Evolutionary conservation across 768 basidiomycete genomes (phyloP).

Genomic region (Gloeopeniophorella convolvens): DNA sequence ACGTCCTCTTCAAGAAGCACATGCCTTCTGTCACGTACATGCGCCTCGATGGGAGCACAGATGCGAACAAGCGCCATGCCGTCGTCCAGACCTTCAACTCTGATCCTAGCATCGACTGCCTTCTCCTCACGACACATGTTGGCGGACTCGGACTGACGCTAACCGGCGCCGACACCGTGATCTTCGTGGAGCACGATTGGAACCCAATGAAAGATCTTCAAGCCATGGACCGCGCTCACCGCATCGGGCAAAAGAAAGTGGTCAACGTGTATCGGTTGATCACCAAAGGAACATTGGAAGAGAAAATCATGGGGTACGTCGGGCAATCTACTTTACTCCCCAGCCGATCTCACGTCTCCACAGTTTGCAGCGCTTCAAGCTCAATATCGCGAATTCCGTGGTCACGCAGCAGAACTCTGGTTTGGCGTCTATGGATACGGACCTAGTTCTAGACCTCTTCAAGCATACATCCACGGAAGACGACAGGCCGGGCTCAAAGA

Average conservation of each 20-base stretch:
- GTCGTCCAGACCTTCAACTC: conserved; percentile 97
- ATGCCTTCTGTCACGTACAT: conserved; percentile 99
- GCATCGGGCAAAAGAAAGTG: conserved; percentile 97
- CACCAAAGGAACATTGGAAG: conserved; percentile 94
- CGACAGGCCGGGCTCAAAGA: conserved; percentile 54
- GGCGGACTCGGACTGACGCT: conserved; percentile 93
- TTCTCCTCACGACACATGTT: conserved; percentile 93
- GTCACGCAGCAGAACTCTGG: conserved; percentile 97
- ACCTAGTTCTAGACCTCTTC: conserved; percentile 94
- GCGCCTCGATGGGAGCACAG: conserved; percentile 92
- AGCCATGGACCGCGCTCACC: conserved; percentile 98
- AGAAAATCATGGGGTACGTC: conserved; percentile 98
- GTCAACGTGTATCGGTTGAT: conserved; percentile 98
- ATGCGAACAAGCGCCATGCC: conserved; percentile 89
- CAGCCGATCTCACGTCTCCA: conserved; percentile 10
- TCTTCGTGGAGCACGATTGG: conserved; percentile 99
- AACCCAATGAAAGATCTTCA: conserved; percentile 99
- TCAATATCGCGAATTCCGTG: conserved; percentile 95
- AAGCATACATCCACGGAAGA: conserved; percentile 69
- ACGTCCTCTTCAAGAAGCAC: conserved; percentile 79
- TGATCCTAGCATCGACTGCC: conserved; percentile 95
- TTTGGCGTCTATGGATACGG: conserved; percentile 92
- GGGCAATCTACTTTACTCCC: conserved; percentile 1
- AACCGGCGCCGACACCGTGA: conserved; percentile 97
- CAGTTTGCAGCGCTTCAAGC: conserved; percentile 96